phyloP scores from a whole-genome alignment of 2,329 filamentous ascomycete genomes.

The Colletotrichum coccodes region DNA sequence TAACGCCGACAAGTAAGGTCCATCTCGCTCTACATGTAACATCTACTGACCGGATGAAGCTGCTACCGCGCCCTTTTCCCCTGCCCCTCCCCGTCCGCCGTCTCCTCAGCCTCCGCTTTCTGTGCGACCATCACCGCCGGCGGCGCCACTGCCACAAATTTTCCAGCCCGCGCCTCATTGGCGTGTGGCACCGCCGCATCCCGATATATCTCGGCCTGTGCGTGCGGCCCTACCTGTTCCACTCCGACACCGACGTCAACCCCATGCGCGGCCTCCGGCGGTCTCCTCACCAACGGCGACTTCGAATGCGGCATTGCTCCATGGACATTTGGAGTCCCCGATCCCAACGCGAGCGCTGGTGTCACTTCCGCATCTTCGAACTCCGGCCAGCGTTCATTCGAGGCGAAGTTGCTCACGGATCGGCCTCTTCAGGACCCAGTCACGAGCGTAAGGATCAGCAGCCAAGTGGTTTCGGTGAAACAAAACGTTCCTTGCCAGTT shows the following conservation, averaged over 20 bases:
- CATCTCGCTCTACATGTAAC: background rate
- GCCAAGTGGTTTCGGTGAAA: background rate
- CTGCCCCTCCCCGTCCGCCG: constrained; percentile 32
- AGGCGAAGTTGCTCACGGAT: background rate
- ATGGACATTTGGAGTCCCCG: constrained; percentile 35
- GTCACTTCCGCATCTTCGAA: background rate
- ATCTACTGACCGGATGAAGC: background rate
- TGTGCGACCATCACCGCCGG: constrained; percentile 36
- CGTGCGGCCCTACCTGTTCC: constrained; percentile 34
- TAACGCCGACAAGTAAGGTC: constrained; percentile 12
- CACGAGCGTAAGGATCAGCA: background rate
- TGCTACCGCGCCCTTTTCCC: constrained; percentile 37
- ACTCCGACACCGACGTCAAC: constrained; percentile 15
- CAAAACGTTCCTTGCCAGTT: background rate
- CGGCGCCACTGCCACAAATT: constrained; percentile 34
- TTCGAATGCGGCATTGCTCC: constrained; percentile 21
- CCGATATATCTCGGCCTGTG: constrained; percentile 36
- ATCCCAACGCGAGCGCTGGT: constrained; percentile 7
- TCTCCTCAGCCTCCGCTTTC: constrained; percentile 34
- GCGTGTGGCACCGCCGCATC: constrained; percentile 31
- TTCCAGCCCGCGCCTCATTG: constrained; percentile 33
- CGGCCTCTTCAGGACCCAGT: background rate
- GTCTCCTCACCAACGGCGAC: constrained; percentile 18
- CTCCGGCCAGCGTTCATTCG: background rate
- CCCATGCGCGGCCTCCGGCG: constrained; percentile 5